Conservation (phyloP, 2,329 filamentous ascomycete genomes). For the Microthyrium microscopicum region DNA sequence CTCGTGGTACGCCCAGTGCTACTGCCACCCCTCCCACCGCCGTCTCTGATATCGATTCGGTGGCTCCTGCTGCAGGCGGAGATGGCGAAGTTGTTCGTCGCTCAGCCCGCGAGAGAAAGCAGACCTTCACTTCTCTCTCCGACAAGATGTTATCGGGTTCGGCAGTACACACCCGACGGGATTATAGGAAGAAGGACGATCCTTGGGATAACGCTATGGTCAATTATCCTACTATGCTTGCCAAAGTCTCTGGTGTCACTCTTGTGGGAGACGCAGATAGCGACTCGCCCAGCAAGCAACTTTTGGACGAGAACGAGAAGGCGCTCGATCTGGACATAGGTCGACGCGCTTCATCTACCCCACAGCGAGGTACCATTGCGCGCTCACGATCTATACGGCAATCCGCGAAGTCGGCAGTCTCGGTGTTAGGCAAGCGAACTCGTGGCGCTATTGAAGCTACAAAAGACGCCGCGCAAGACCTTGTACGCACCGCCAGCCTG, state of each 20-base stretch:
- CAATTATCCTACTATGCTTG: no score
- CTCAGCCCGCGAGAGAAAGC: no score
- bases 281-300: no score
- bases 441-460: slow-evolving; percentile 2
- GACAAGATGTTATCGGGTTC: slow-evolving; percentile 46
- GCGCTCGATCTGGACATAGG: slow-evolving; percentile 17
- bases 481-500: not conserved
- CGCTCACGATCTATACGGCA: no score
- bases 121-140: slow-evolving; percentile 58
- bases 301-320: slow-evolving; percentile 19
- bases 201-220: not conserved
- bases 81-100: no score
- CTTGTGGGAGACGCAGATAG: no score
- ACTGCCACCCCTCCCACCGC: no score
- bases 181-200: slow-evolving; percentile 22
- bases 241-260: slow-evolving; percentile 28
- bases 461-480: slow-evolving; percentile 2
- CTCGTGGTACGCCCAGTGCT: no score
- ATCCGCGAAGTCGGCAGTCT: no score
- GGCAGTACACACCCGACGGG: slow-evolving; percentile 38
- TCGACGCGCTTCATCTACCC: slow-evolving; percentile 10
- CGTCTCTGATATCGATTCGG: no score
- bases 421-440: slow-evolving; percentile 4
- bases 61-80: no score
- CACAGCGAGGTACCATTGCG: no score